Conservation (phyloP, 768 basidiomycete species). For the Bullera alba region DNA sequence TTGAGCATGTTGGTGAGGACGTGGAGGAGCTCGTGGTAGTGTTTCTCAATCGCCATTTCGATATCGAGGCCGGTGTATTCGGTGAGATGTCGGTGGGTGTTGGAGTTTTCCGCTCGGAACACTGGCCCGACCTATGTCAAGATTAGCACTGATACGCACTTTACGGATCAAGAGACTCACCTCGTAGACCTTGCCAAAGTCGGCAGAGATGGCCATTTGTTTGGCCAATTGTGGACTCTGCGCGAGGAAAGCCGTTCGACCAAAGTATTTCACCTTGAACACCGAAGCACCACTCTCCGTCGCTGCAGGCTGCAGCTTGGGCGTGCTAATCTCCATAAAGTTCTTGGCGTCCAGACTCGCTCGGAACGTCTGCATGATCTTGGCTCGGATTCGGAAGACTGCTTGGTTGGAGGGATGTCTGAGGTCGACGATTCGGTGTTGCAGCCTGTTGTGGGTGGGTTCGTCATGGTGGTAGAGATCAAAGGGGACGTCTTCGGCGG, state of each 20-base stretch:
- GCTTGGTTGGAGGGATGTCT: conserved; percentile 88
- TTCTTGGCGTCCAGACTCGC: conserved; percentile 62
- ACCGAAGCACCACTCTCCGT: conserved; percentile 93
- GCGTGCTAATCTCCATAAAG: conserved; percentile 90
- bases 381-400: conserved; percentile 79
- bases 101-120: conserved; percentile 92
- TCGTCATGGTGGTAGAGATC: conserved; percentile 61
- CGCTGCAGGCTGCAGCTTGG: conserved; percentile 89
- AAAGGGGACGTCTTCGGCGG: conserved; percentile 74
- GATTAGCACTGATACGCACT: not conserved
- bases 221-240: conserved; percentile 94
- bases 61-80: conserved; percentile 97
- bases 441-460: conserved; percentile 67
- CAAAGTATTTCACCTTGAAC: conserved; percentile 95
- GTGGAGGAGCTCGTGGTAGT: conserved; percentile 92
- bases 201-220: conserved; percentile 96
- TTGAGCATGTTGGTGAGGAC: conserved; percentile 75
- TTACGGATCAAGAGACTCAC: conserved; percentile 53
- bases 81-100: conserved; percentile 91
- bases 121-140: conserved; percentile 53
- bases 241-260: conserved; percentile 85
- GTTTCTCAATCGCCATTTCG: conserved; percentile 92
- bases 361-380: conserved; percentile 74
- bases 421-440: conserved; percentile 82
- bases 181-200: conserved; percentile 94